These are phyloP conservation scores for Phoenix dactylifera DNA, from an alignment of 176 grass and related monocot species.

Conservation along the genomic window DNA sequence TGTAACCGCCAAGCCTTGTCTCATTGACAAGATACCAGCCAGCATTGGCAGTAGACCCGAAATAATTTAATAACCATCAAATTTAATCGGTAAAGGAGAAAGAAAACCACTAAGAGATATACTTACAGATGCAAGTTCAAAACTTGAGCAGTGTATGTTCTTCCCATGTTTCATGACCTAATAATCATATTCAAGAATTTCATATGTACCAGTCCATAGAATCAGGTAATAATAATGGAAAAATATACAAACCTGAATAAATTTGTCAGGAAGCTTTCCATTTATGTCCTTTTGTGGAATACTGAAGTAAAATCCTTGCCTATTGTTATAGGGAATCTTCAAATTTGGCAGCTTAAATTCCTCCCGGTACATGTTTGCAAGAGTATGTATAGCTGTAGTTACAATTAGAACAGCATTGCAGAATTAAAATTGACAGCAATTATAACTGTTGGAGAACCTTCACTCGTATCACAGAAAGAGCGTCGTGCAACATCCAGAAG, in stretches of 20 bases:
- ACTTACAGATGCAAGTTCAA: slow-evolving; percentile 95
- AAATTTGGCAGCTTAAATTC: slow-evolving; percentile 87
- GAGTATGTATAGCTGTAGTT: slow-evolving; percentile 60
- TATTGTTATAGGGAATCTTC: slow-evolving; percentile 71
- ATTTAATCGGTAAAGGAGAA: background rate
- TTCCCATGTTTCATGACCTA: slow-evolving; percentile 95
- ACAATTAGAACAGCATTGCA: slow-evolving; percentile 21
- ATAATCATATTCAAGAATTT: slow-evolving; percentile 20
- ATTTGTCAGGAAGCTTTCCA: slow-evolving; percentile 72
- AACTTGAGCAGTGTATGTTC: slow-evolving; percentile 88
- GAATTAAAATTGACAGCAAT: background rate
- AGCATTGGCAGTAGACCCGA: too few species aligned
- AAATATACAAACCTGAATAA: slow-evolving; percentile 62
- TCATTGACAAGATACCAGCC: too few species aligned
- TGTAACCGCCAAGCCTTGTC: too few species aligned
- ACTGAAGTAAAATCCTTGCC: slow-evolving; percentile 84
- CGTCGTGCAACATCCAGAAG: slow-evolving; percentile 80
- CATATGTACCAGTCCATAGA: background rate
- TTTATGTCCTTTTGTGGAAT: slow-evolving; percentile 80
- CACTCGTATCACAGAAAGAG: slow-evolving; percentile 85
- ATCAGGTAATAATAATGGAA: slow-evolving; percentile 17
- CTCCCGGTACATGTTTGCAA: slow-evolving; percentile 69
- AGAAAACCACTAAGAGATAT: slow-evolving; percentile 13
- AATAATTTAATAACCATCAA: background rate
- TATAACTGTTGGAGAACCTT: slow-evolving; percentile 44